phyloP scores from a whole-genome alignment of 2,329 filamentous ascomycete species.

The Pyrenochaeta sp. region DNA sequence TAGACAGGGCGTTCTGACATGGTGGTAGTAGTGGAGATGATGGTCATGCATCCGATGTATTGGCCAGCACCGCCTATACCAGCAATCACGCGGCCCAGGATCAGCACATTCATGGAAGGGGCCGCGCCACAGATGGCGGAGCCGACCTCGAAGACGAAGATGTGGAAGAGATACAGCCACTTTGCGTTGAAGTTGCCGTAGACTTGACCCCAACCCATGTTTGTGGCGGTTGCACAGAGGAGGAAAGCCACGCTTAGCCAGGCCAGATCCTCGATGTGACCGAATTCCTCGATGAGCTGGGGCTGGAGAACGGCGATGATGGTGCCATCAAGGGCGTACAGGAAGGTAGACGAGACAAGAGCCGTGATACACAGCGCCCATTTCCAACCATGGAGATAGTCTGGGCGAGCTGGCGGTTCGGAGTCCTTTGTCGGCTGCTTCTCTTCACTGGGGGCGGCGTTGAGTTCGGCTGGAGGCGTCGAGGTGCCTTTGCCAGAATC shows the following conservation, averaged over 20 bases:
- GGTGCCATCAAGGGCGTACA: constrained; percentile 41
- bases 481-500: too few relatives aligned
- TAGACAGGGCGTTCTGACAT: constrained; percentile 44
- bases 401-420: too few relatives aligned
- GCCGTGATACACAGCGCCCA: too few relatives aligned
- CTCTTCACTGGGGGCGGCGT: too few relatives aligned
- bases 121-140: constrained; percentile 41
- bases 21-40: constrained; percentile 36
- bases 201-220: constrained; percentile 34
- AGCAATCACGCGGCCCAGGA: constrained; percentile 54
- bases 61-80: constrained; percentile 57
- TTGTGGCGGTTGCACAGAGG: constrained; percentile 1
- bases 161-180: constrained; percentile 45
- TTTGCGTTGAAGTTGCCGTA: constrained; percentile 56
- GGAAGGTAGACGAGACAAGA: too few relatives aligned
- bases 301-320: constrained; percentile 33
- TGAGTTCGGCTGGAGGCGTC: too few relatives aligned
- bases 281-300: constrained; percentile 19
- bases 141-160: constrained; percentile 38
- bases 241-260: constrained; percentile 23
- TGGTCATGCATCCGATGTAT: constrained; percentile 47
- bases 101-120: constrained; percentile 34
- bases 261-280: constrained; percentile 13
- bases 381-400: too few relatives aligned
- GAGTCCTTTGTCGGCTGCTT: too few relatives aligned